Evolutionary conservation across 257 asterid species (phyloP).

Genomic region (Marsdenia floribunda): DNA sequence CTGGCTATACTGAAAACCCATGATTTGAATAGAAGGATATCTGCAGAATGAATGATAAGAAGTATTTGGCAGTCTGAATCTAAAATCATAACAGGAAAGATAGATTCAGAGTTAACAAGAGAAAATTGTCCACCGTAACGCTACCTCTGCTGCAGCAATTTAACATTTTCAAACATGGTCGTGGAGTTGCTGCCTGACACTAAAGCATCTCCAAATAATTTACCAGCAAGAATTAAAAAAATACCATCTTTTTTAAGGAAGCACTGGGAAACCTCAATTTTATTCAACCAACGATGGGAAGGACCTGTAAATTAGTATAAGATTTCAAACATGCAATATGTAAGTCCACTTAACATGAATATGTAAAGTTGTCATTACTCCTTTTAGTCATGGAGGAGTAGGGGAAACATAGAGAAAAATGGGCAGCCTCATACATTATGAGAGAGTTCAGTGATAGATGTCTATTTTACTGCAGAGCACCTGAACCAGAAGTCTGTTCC

Average conservation of each 20-base stretch:
- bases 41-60: conserved; percentile 42
- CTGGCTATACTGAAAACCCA: conserved; percentile 50
- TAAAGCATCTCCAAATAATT: conserved; percentile 35
- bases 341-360: not conserved
- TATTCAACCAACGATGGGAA: conserved; percentile 68
- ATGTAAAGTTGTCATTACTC: not conserved
- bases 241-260: conserved; percentile 46
- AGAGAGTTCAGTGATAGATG: not conserved
- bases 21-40: conserved; percentile 64
- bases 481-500: not conserved
- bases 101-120: conserved; percentile 16
- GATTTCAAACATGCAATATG: conserved; percentile 14
- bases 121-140: conserved; percentile 9
- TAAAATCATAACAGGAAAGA: conserved; percentile 6
- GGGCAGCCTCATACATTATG: not conserved
- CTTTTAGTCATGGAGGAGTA: not conserved
- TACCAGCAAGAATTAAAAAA: conserved; percentile 49
- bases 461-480: not conserved
- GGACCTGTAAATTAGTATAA: conserved; percentile 46
- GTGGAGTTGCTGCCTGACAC: conserved; percentile 32
- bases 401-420: not conserved
- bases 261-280: conserved; percentile 27
- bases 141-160: conserved; percentile 79
- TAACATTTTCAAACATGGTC: conserved; percentile 52
- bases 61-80: conserved; percentile 6